A percentile compares a stretch with the other conserved stretches of the same genome.
Evolutionary conservation across 2,329 filamentous ascomycete genomes (phyloP).

Genomic region (Waltergamsia citrina): DNA sequence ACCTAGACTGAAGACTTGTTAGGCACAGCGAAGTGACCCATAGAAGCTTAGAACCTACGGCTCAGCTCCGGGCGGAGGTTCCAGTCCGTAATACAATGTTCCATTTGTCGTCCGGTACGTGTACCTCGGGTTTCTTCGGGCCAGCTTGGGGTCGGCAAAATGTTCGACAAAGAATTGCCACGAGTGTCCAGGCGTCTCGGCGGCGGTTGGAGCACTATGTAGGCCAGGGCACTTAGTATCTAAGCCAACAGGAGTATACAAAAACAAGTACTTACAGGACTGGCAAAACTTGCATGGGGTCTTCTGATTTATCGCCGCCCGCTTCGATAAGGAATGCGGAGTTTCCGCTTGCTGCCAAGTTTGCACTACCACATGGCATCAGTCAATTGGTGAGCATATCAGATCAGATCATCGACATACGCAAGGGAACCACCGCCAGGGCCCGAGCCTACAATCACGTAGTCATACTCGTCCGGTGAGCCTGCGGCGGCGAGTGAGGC

Average conservation of each 20-base stretch:
- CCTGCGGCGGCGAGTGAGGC: neutral
- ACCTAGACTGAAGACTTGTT: conserved; percentile 6
- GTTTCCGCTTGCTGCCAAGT: conserved; percentile 2
- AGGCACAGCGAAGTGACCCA: neutral
- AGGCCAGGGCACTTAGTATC: neutral
- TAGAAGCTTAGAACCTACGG: conserved; percentile 5
- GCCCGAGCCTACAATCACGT: conserved; percentile 5
- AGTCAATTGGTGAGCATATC: neutral
- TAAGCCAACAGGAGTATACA: neutral
- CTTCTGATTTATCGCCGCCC: conserved; percentile 12
- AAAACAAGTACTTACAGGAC: conserved; percentile 1
- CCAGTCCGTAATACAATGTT: conserved; percentile 8
- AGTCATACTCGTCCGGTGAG: conserved; percentile 4
- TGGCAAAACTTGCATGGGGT: conserved; percentile 16
- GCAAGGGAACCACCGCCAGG: conserved; percentile 5
- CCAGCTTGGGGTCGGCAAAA: conserved; percentile 7
- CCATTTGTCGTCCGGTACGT: conserved; percentile 8
- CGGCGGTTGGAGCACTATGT: conserved; percentile 2
- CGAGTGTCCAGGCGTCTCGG: conserved; percentile 5
- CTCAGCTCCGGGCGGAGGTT: conserved; percentile 8
- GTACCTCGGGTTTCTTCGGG: conserved; percentile 8
- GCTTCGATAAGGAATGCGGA: conserved; percentile 10
- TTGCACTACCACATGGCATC: neutral
- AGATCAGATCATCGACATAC: neutral
- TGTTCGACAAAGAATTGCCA: conserved; percentile 11